These are phyloP conservation scores for Quercus phellos DNA, from an alignment of 331 rosid species.

Conservation along the genomic window DNA sequence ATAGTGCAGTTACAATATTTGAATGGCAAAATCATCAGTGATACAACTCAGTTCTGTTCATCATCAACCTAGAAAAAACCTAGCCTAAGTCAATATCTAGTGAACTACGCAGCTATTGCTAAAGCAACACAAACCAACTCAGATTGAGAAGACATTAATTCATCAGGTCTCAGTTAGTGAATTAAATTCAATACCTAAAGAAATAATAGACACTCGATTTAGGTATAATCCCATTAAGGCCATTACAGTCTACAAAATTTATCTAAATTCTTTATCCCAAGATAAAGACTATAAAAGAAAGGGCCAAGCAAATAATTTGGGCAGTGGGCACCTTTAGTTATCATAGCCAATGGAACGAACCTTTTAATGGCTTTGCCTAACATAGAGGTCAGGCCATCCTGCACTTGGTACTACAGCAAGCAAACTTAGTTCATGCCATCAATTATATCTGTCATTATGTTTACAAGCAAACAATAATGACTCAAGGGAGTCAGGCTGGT, in stretches of 20 bases:
- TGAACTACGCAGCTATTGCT: neutral
- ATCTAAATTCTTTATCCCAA: neutral
- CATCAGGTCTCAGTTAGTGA: neutral
- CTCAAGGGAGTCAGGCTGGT: neutral
- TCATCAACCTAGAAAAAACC: neutral
- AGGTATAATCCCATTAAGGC: neutral
- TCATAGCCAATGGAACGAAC: neutral
- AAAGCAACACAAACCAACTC: neutral
- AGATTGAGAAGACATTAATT: neutral
- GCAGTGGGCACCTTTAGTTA: neutral
- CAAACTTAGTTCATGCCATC: neutral
- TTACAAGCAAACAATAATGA: neutral
- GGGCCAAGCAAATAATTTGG: neutral
- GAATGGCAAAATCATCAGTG: neutral
- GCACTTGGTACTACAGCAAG: neutral
- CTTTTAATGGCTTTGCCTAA: neutral
- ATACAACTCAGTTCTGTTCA: neutral
- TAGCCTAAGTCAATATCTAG: neutral
- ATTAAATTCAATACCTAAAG: neutral
- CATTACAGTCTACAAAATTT: neutral
- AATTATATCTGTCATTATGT: neutral
- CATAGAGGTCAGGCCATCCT: neutral
- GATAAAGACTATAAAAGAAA: neutral
- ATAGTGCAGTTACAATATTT: neutral
- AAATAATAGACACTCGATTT: neutral